Evolutionary conservation across 768 basidiomycete species (phyloP).

Genomic region (Kwoniella bestiolae): DNA sequence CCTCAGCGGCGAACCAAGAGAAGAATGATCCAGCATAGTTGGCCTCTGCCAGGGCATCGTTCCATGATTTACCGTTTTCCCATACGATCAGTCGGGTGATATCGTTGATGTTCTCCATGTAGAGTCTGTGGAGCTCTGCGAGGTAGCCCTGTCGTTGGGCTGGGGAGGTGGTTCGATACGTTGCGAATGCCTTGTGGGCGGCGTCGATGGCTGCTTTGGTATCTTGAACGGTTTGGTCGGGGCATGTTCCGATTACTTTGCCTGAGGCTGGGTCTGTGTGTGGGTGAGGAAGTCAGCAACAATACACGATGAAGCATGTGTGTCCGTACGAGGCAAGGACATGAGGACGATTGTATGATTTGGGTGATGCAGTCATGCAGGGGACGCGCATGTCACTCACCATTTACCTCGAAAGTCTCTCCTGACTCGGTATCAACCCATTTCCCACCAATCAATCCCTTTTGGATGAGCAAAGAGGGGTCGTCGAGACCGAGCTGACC

Average conservation of each 20-base stretch:
- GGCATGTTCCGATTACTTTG: slow-evolving; percentile 78
- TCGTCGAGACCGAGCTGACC: slow-evolving; percentile 68
- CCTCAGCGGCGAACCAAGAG: slow-evolving; percentile 75
- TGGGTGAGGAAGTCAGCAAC: not conserved
- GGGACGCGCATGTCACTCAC: too few relatives aligned
- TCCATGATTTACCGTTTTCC: slow-evolving; percentile 92
- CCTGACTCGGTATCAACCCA: slow-evolving; percentile 81
- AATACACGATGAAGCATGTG: not conserved
- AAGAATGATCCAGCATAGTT: slow-evolving; percentile 62
- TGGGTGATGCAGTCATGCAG: too few relatives aligned
- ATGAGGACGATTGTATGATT: not conserved
- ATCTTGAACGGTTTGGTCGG: slow-evolving; percentile 86
- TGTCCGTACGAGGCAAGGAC: not conserved
- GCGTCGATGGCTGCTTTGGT: slow-evolving; percentile 82
- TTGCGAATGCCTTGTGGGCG: slow-evolving; percentile 76
- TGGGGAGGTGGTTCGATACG: slow-evolving; percentile 85
- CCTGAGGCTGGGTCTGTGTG: slow-evolving; percentile 81
- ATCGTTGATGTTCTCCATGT: slow-evolving; percentile 85
- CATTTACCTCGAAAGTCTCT: slow-evolving; percentile 72
- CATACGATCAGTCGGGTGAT: slow-evolving; percentile 81
- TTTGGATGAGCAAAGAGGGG: slow-evolving; percentile 70
- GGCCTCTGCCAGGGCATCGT: slow-evolving; percentile 85
- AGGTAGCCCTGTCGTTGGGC: slow-evolving; percentile 83
- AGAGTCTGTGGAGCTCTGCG: slow-evolving; percentile 73
- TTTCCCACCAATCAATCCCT: slow-evolving; percentile 81